Conservation (phyloP, 495 filamentous ascomycete genomes). For the Margaritispora aquatica region DNA sequence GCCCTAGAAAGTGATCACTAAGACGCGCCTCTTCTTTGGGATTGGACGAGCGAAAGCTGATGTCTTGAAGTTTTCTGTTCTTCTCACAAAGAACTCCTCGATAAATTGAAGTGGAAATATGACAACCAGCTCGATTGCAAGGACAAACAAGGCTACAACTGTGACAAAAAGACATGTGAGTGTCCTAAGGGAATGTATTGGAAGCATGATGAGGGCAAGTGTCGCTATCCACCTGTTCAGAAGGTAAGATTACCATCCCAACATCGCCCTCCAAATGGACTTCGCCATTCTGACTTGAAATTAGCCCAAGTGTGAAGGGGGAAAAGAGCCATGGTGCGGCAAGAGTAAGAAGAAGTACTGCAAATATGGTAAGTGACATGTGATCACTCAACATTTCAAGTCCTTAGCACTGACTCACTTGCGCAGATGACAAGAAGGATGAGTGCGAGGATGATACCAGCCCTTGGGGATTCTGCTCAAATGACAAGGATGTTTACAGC, state of each 20-base stretch:
- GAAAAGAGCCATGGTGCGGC: neutral
- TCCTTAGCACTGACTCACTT: neutral
- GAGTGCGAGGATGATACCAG: neutral
- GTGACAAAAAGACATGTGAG: neutral
- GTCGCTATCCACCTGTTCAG: neutral
- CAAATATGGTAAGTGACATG: neutral
- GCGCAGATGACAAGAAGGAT: neutral
- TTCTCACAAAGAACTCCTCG: neutral
- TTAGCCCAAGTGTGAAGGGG: neutral
- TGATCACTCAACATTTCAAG: neutral
- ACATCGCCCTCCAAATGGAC: neutral
- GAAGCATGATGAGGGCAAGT: neutral
- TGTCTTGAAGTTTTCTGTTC: neutral
- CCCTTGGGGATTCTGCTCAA: neutral
- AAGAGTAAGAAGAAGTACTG: neutral
- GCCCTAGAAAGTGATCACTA: too few relatives aligned
- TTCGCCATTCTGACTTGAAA: neutral
- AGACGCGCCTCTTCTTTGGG: too few relatives aligned
- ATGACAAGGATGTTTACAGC: neutral
- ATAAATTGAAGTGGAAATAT: neutral
- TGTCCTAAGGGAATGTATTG: neutral
- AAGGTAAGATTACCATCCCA: neutral
- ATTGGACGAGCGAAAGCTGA: too few relatives aligned
- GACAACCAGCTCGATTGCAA: neutral
- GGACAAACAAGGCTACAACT: neutral